Base-by-base conservation (phyloP, 352 stramenopile species). In the Phytophthora tubulina region DNA sequence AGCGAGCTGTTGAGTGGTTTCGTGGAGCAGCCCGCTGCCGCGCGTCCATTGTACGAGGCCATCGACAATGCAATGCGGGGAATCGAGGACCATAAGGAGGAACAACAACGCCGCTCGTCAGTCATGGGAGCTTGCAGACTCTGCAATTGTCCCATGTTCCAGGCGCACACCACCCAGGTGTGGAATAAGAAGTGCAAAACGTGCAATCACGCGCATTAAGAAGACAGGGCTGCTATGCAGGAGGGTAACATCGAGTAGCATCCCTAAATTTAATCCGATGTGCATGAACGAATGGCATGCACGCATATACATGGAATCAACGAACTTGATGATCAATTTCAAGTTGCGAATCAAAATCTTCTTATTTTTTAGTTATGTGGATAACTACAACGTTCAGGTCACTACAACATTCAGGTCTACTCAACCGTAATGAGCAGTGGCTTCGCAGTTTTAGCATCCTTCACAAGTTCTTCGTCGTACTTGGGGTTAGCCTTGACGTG, bases 141-240 rank as follows among this genome's bases (percentile, higher is more conserved):
- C 30, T 90, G 82, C 70, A 86, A 84, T 64, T 90, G 84, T 49
- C 80, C 80, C 39, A 85, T 81, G 70, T 92, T 89, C 56, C 79
- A 89, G 17, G 75, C 84, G 3, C 84, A 92, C 59, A 88, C 81
- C 52, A 79, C 75, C 0, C 84, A 92, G 55, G 58, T 92, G 15
- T 92, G 84, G 80, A 90, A 88, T 76, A 91, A 91, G 70, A 89
- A 89, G 61, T 89, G 83, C 70, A 91, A 91, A 71, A 84, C 76
- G 14, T 91, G 83, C 70, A 84, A 85, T 63, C 84, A 90, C 38
- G 71, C 78, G 27, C 84, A 92, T 70, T 92, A 81, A 70, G 21
- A 54, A 52, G 32, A 51, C 44, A 38, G 15, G 32, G 17, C 35
- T n/a, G 4, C 7, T 35, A 52, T 27, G 21, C 21, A 27, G 21